Conservation (phyloP, 1,284 basidiomycete genomes). For the Sporisorium iseilematis-ciliati region DNA sequence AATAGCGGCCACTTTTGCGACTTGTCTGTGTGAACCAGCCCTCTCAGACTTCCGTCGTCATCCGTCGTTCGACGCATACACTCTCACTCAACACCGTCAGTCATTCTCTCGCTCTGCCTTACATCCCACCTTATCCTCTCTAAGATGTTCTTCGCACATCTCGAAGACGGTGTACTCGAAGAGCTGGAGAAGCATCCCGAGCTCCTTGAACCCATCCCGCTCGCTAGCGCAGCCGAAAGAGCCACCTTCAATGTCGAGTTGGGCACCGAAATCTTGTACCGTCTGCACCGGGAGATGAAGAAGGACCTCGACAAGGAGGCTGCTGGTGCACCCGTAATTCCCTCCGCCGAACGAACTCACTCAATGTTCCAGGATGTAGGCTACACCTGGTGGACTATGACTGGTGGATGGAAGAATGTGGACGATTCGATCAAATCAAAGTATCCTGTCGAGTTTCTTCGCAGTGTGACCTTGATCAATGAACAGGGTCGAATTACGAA, state of each 20-base stretch:
- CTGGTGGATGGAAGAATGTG: not conserved
- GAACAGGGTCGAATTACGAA: too few relatives aligned
- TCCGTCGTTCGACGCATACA: not conserved
- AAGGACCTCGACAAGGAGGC: too few relatives aligned
- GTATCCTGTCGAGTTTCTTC: not conserved
- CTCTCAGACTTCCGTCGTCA: not conserved
- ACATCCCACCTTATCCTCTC: not conserved
- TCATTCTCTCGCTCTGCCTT: too few relatives aligned
- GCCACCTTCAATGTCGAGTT: not conserved
- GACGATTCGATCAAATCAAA: not conserved
- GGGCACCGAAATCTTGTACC: not conserved
- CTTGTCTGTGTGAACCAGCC: not conserved
- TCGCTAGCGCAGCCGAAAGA: not conserved
- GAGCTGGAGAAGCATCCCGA: not conserved
- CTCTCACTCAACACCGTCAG: not conserved
- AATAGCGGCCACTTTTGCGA: not conserved
- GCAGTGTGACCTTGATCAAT: not conserved
- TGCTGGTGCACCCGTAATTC: too few relatives aligned
- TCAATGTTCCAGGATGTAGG: too few relatives aligned
- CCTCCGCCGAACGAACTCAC: too few relatives aligned
- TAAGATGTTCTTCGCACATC: not conserved
- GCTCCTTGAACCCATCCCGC: not conserved
- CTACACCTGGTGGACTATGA: slow-evolving; percentile 1
- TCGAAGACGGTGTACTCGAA: too few relatives aligned
- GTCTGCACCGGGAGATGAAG: not conserved